Conservation (phyloP, 192 early-diverging fungal species). For the Coemansia sp. region DNA sequence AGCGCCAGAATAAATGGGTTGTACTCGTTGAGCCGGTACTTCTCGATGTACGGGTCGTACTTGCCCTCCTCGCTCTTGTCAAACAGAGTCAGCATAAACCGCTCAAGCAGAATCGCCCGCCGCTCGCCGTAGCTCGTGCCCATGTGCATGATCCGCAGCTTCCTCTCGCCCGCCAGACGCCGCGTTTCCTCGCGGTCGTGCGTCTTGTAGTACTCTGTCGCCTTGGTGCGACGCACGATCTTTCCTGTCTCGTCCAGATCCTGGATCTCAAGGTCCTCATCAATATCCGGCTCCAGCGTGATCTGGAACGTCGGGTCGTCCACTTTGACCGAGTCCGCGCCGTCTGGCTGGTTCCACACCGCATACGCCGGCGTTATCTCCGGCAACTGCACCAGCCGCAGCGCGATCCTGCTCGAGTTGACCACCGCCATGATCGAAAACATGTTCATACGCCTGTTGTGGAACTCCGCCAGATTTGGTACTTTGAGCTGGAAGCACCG, state of each 20-base stretch:
- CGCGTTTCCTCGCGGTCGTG: slow-evolving; percentile 38
- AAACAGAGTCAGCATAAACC: slow-evolving; percentile 55
- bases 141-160: slow-evolving; percentile 29
- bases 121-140: slow-evolving; percentile 29
- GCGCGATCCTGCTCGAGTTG: slow-evolving; percentile 38
- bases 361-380: slow-evolving; percentile 38
- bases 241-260: slow-evolving; percentile 32
- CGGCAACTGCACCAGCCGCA: slow-evolving; percentile 48
- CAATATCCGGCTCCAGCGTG: slow-evolving; percentile 31
- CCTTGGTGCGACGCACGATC: slow-evolving; percentile 12
- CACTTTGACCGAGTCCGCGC: slow-evolving; percentile 32
- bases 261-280: slow-evolving; percentile 33
- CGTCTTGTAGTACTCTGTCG: slow-evolving; percentile 46
- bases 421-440: slow-evolving; percentile 55
- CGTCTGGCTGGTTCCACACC: slow-evolving; percentile 36
- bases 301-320: slow-evolving; percentile 45
- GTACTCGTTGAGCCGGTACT: slow-evolving; percentile 53
- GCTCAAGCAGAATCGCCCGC: slow-evolving; percentile 45
- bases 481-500: slow-evolving; percentile 57
- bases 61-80: slow-evolving; percentile 40
- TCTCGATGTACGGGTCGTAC: slow-evolving; percentile 46
- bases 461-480: slow-evolving; percentile 52
- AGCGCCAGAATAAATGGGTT: slow-evolving; percentile 50
- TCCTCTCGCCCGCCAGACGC: slow-evolving; percentile 9
- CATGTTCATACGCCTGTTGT: slow-evolving; percentile 56